Base-by-base conservation (phyloP, 352 stramenopile species). In the Plasmopara halstedii region DNA sequence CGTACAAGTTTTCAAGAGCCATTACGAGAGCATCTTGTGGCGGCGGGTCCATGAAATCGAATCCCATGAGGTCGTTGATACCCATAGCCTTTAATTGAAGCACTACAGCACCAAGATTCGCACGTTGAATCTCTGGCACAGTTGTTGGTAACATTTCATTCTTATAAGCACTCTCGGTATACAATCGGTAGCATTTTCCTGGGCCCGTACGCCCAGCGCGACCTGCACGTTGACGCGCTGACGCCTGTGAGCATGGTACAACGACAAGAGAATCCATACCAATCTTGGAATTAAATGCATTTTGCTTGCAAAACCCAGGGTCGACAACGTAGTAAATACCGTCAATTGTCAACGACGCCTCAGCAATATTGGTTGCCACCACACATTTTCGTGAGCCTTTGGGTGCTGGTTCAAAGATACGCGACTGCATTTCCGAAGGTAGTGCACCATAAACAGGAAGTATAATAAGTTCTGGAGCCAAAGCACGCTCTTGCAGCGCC, bases 41-140 rank as follows among this genome's bases (percentile, higher is more conserved):
- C 4, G 97, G 97, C 17, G 96, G 96, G 60, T 99, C 96, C 93
- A 99, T 99, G 49, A 99, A 99, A 66, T 99, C 96, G 67, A 99
- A 99, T 18, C 78, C 75, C 42, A 99, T 74, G 13, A 99, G 68
- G 62, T 99, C 96, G 54, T 99, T 98, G 58, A 99, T 99, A 29
- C 96, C 95, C 97, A 99, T 99, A 1, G 96, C 96, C 68, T 99
- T 99, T 6, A 99, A 69, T 64, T 99, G 95, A 38, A 99, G 71
- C 27, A 99, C 96, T 25, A 99, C 94, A 31, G 97, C 97, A 5
- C 92, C 95, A 4, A 99, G 71, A 66, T 99, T 99, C 0, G 95
- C 97, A 22, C 97, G 81, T 66, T 99, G 96, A 58, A 99, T 99
- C 65, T 99, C 97, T 4, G 97, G 97, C 27, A 99, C 92, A 17